phyloP scores from a whole-genome alignment of 345 rosid genomes.

The Eucalyptus globulus region DNA sequence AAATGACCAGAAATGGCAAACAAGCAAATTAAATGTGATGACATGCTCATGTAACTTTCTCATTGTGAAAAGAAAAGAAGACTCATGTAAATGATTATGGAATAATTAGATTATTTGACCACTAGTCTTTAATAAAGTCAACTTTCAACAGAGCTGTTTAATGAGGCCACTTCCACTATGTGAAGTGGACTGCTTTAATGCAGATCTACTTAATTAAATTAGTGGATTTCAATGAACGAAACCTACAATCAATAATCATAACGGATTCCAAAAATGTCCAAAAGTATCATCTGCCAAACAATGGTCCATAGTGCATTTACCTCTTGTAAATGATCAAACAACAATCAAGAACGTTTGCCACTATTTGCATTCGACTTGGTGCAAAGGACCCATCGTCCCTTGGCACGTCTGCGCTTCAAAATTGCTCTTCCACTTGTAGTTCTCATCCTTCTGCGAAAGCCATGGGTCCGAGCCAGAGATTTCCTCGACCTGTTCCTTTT shows the following conservation, averaged over 20 bases:
- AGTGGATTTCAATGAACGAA: not conserved
- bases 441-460: constrained; percentile 81
- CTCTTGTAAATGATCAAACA: not conserved
- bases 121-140: not conserved
- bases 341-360: constrained; percentile 38
- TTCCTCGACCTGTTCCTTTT: constrained; percentile 90
- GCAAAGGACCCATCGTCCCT: constrained; percentile 87
- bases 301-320: not conserved
- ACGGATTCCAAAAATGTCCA: not conserved
- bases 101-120: not conserved
- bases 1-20: not conserved
- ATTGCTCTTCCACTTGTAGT: constrained; percentile 85
- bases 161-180: not conserved
- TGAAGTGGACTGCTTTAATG: not conserved
- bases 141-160: not conserved
- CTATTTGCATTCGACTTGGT: constrained; percentile 79
- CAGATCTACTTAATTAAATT: not conserved
- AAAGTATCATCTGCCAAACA: not conserved
- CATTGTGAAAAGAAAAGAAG: not conserved
- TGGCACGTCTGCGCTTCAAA: constrained; percentile 81
- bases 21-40: not conserved
- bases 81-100: not conserved
- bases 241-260: not conserved
- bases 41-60: not conserved
- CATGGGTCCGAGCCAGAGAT: constrained; percentile 90